Base-by-base conservation (phyloP, 2,329 filamentous ascomycete genomes). In the Penicillium freii region DNA sequence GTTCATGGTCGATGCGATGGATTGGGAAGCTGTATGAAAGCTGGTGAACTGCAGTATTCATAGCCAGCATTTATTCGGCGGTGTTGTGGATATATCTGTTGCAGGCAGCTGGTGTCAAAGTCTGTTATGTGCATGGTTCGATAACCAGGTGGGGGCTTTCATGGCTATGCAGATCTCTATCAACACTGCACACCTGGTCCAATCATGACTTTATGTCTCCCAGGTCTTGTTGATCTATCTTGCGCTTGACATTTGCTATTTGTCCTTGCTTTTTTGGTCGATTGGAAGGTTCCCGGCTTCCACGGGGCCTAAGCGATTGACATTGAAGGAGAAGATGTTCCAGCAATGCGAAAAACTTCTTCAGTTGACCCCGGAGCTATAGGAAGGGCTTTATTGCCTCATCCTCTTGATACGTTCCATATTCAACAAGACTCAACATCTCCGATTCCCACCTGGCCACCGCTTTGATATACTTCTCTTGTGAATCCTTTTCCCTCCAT, bases 1-100 rank as follows among this genome's bases (percentile, higher is more conserved):
- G 27, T 84, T 84, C 56, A 84, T 85, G 71, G 78, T 82, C 2
- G 83, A 85, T 60, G 82, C 81, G 1, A 85, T 84, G 82, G 82
- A 85, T 57, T 84, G 82, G 82, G 80, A 84, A 66, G 69, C 71
- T 43, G 66, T 73, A 38, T 73, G 57, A 66, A 43, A 25, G 11
- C 9, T 21, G 23, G 13, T 17, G 5, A 36, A 19, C 13, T 50
- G 21, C 25, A 51, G 3, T 29, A 17, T 40, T 7, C 5, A 31
- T 23, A 11, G 13, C n/a, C n/a, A n/a, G 17, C 9, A 1, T 9
- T 21, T 15, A 42, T 29, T 42, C n/a, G 8, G 8, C 19, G 4
- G 29, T 34, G 19, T n/a, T 17, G 1, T 51, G 25, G 13, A 19
- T 17, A n/a, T 27, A 31, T n/a, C 1, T 47, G n/a, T 38, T 25